phyloP scores from a whole-genome alignment of 1,284 basidiomycete genomes.

The Volvariella volvacea region DNA sequence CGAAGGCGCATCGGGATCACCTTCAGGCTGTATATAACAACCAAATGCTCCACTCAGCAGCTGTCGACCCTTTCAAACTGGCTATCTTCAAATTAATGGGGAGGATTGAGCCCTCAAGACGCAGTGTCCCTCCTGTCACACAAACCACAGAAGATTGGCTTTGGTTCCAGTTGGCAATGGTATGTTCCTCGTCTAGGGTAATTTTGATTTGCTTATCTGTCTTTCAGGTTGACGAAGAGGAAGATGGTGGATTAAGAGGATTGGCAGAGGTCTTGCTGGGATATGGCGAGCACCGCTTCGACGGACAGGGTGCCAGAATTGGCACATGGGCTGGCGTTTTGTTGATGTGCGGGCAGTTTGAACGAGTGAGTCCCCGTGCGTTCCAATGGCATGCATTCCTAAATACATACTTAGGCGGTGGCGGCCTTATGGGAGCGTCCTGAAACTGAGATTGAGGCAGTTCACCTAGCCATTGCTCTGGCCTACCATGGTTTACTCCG shows the following conservation, averaged over 20 bases:
- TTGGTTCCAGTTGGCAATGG: slow-evolving; percentile 94
- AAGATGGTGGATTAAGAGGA: slow-evolving; percentile 74
- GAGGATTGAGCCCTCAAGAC: slow-evolving; percentile 78
- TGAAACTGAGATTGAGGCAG: slow-evolving; percentile 88
- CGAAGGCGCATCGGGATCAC: slow-evolving; percentile 79
- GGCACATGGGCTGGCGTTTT: slow-evolving; percentile 89
- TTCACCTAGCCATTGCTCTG: slow-evolving; percentile 89
- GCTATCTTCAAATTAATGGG: slow-evolving; percentile 96
- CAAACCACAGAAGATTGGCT: slow-evolving; percentile 97
- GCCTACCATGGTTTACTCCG: slow-evolving; percentile 92
- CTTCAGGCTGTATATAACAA: slow-evolving; percentile 88
- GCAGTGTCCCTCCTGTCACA: slow-evolving; percentile 82
- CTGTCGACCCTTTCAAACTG: slow-evolving; percentile 91
- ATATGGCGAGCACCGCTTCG: slow-evolving; percentile 91
- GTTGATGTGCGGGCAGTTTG: slow-evolving; percentile 91
- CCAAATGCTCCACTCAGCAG: slow-evolving; percentile 82
- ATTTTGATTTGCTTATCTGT: background rate
- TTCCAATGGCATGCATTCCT: slow-evolving; percentile 6
- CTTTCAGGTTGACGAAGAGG: slow-evolving; percentile 66
- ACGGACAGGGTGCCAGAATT: slow-evolving; percentile 53
- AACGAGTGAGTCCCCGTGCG: slow-evolving; percentile 52
- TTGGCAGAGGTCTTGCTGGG: slow-evolving; percentile 78
- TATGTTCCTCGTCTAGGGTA: slow-evolving; percentile 16
- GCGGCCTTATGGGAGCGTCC: slow-evolving; percentile 86
- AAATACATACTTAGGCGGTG: slow-evolving; percentile 53